phyloP scores from a whole-genome alignment of 257 asterid genomes.

The Ilex asprella region DNA sequence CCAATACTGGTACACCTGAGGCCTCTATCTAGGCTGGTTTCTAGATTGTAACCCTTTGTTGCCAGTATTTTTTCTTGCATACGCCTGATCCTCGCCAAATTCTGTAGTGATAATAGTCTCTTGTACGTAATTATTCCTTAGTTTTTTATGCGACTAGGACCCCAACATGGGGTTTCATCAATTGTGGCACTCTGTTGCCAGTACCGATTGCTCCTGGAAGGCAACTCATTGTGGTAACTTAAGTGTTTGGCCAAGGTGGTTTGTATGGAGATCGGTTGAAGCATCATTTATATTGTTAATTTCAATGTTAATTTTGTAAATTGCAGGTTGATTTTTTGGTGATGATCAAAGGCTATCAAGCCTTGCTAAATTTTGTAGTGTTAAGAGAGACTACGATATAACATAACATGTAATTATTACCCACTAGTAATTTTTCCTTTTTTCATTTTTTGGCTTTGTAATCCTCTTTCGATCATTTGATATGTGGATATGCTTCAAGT shows the following conservation, averaged over 20 bases:
- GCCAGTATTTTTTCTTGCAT: too few relatives aligned
- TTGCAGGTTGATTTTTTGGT: slow-evolving; percentile 37
- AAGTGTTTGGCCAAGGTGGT: neutral
- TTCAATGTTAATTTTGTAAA: neutral
- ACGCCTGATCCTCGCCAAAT: too few relatives aligned
- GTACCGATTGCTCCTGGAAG: too few relatives aligned
- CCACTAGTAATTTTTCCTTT: slow-evolving; percentile 14
- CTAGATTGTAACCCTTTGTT: too few relatives aligned
- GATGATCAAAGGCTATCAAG: slow-evolving; percentile 11
- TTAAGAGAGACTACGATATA: slow-evolving; percentile 17
- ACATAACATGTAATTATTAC: slow-evolving; percentile 26
- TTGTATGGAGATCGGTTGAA: neutral
- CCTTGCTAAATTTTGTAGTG: slow-evolving; percentile 40
- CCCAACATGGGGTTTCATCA: too few relatives aligned
- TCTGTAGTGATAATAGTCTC: too few relatives aligned
- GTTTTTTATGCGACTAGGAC: too few relatives aligned
- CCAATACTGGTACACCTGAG: too few relatives aligned
- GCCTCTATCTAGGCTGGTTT: too few relatives aligned
- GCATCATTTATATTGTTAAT: too few relatives aligned
- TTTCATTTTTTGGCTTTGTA: neutral
- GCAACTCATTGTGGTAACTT: neutral
- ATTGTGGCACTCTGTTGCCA: too few relatives aligned
- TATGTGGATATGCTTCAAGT: slow-evolving; percentile 14
- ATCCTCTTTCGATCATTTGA: neutral
- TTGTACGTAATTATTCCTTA: too few relatives aligned